phyloP scores from a whole-genome alignment of 2,329 filamentous ascomycete species.

The Endocalyx cinctus region DNA sequence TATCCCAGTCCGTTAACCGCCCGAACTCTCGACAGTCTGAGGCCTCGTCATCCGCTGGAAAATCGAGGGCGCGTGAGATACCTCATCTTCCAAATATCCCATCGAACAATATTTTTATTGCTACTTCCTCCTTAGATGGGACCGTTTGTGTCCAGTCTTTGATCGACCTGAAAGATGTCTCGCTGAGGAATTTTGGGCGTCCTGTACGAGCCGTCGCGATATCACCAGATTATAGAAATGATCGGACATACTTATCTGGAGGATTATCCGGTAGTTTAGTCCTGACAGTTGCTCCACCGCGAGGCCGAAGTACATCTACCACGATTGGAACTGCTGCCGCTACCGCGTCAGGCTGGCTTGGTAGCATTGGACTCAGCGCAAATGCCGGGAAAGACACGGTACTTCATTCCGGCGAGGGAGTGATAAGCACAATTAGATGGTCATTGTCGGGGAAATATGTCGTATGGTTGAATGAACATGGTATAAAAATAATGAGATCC shows the following conservation, averaged over 20 bases:
- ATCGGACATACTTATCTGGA: conserved; percentile 85
- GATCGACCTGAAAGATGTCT: conserved; percentile 82
- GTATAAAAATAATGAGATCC: conserved; percentile 95
- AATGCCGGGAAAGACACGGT: conserved; percentile 81
- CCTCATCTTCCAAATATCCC: conserved; percentile 64
- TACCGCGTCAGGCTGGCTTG: conserved; percentile 84
- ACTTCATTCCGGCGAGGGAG: conserved; percentile 86
- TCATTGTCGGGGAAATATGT: conserved; percentile 89
- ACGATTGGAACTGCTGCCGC: conserved; percentile 80
- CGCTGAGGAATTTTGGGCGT: conserved; percentile 86
- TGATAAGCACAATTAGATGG: conserved; percentile 90
- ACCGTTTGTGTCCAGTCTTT: conserved; percentile 90
- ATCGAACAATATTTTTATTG: conserved; percentile 89
- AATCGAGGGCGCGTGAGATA: conserved; percentile 33
- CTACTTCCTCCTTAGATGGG: conserved; percentile 90
- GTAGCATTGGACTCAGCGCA: conserved; percentile 74
- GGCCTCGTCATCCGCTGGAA: conserved; percentile 38
- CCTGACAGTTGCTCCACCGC: conserved; percentile 74
- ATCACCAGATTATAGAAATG: conserved; percentile 91
- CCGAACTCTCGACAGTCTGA: conserved; percentile 36
- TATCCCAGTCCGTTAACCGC: conserved; percentile 29
- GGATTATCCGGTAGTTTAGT: conserved; percentile 85
- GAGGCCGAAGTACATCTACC: conserved; percentile 80
- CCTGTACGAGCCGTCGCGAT: conserved; percentile 88
- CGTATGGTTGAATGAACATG: conserved; percentile 93